Conservation (phyloP, 805 yeast species). For the Wickerhamomyces ciferrii region DNA sequence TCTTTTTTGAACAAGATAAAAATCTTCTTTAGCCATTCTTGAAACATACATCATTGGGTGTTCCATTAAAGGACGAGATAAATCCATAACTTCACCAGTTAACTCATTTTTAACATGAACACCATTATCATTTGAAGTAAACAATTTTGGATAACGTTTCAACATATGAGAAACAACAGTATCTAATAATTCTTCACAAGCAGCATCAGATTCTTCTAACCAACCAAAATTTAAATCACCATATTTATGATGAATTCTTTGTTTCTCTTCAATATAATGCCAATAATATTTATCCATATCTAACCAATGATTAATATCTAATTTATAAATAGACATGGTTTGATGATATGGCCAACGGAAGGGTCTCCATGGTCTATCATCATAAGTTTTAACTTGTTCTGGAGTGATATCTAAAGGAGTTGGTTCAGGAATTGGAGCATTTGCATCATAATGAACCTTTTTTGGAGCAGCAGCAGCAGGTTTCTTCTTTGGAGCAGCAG, state of each 20-base stretch:
- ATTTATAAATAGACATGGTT: slow-evolving; percentile 68
- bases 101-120: slow-evolving; percentile 52
- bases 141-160: slow-evolving; percentile 57
- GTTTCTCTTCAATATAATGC: slow-evolving; percentile 60
- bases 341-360: slow-evolving; percentile 79
- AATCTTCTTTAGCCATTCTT: slow-evolving; percentile 73
- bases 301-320: slow-evolving; percentile 73
- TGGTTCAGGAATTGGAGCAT: slow-evolving; percentile 36
- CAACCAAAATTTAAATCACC: slow-evolving; percentile 61
- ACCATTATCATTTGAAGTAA: slow-evolving; percentile 45
- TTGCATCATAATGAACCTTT: slow-evolving; percentile 4
- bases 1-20: slow-evolving; percentile 55
- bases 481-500: background rate
- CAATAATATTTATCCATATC: slow-evolving; percentile 76
- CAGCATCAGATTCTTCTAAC: slow-evolving; percentile 60
- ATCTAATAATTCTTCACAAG: slow-evolving; percentile 60
- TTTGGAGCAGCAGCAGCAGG: background rate
- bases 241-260: slow-evolving; percentile 49
- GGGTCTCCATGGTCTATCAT: slow-evolving; percentile 79
- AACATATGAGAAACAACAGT: slow-evolving; percentile 54
- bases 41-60: slow-evolving; percentile 61
- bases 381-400: slow-evolving; percentile 58
- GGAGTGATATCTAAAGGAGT: slow-evolving; percentile 61
- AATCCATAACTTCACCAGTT: slow-evolving; percentile 57
- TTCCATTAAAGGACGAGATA: slow-evolving; percentile 52